Evolutionary conservation across 192 early-diverging fungal species (phyloP), one percentile per base, ranked within the genome.

Genomic region (Coemansia sp.): DNA sequence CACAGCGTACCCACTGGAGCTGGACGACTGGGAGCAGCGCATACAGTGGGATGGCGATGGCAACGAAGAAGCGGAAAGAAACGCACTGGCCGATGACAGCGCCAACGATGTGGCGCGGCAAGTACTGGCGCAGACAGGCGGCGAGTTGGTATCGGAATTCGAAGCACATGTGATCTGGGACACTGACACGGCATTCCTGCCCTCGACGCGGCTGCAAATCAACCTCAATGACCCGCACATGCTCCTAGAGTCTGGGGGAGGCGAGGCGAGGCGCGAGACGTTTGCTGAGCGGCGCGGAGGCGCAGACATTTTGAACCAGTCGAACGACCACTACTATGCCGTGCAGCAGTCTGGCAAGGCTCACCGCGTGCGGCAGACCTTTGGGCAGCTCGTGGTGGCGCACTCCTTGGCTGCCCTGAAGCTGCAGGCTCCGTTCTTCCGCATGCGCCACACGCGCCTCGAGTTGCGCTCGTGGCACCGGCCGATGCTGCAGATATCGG

Each of bases 401-500:
- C 97, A 99, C 64, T 85, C 95, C 12, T 69, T 91, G 19, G 94
- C 97, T 11, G 91, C 97, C 8, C 72, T 92, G 52, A 89, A 86
- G 55, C 67, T 97, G 26, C 88, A 91, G 53, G 81, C 83, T 12
- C 87, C 85, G 17, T 89, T 86, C 50, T 97, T 90, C 72, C 97
- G 94, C 56, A 89, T 89, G 63, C 85, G 90, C 39, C 74, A 94
- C 21, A 81, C 87, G 11, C 89, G 91, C 39, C 70, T 84, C 3
- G 95, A 99, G 41, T 69, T 93, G 46, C 86, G 94, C 5, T 86
- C 89, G 0, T 94, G 93, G 83, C 95, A 99, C 66, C 88, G 97
- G 17, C 94, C 93, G 8, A 74, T 82, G 15, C 63, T 93, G 34
- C 86, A 88, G 44, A 70, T 90, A n/a, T 76, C 86, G 6, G 58